Percentiles rank a stretch among this genome's conserved stretches.
Evolutionary conservation across 306 rosid species (phyloP).

Genomic region (Ochetophila trinervis): DNA sequence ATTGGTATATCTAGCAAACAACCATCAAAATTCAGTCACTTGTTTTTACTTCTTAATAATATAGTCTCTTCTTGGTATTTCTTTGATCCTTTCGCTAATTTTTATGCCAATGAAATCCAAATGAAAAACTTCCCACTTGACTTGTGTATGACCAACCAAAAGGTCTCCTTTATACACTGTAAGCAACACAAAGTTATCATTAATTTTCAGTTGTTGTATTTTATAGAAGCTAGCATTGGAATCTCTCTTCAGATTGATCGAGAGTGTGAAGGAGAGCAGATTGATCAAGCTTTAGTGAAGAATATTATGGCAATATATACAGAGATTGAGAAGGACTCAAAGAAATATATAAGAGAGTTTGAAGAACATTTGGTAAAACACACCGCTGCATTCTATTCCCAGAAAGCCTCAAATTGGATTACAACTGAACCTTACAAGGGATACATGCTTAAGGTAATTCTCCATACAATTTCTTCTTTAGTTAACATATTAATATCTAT

Average conservation of each 20-base stretch:
- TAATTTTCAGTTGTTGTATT: too few relatives aligned
- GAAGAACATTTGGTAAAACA: slow-evolving; percentile 39
- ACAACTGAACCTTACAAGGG: slow-evolving; percentile 41
- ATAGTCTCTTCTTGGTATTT: too few relatives aligned
- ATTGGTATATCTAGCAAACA: too few relatives aligned
- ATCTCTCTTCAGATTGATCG: slow-evolving; percentile 14
- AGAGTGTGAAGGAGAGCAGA: slow-evolving; percentile 59
- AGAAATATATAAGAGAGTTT: slow-evolving; percentile 44
- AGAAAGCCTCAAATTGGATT: slow-evolving; percentile 46
- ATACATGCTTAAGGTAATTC: slow-evolving; percentile 35
- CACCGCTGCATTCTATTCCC: slow-evolving; percentile 37
- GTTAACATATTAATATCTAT: neutral
- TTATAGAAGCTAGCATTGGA: slow-evolving; percentile 5
- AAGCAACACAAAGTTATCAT: too few relatives aligned
- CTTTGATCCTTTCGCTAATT: too few relatives aligned
- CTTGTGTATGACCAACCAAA: too few relatives aligned
- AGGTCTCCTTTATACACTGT: too few relatives aligned
- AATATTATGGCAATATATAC: slow-evolving; percentile 41
- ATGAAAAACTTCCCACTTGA: too few relatives aligned
- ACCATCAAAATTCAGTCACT: too few relatives aligned
- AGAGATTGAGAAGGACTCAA: slow-evolving; percentile 47
- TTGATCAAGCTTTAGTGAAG: slow-evolving; percentile 48
- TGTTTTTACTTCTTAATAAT: too few relatives aligned
- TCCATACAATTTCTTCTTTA: neutral
- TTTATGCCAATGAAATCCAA: too few relatives aligned